phyloP scores from a whole-genome alignment of 306 rosid genomes.

The Acacia confusa region DNA sequence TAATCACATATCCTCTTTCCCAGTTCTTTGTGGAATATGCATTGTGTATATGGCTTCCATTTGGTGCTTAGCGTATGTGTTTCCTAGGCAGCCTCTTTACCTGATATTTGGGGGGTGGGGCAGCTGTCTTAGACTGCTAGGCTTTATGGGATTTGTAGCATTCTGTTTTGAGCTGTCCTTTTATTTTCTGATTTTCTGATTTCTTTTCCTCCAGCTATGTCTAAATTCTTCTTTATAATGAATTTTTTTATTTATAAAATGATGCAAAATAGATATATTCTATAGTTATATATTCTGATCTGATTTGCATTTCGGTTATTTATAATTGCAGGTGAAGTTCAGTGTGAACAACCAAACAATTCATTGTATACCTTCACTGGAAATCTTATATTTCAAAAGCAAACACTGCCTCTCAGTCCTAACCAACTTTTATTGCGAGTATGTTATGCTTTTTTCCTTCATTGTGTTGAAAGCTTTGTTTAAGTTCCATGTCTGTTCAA shows the following conservation, averaged over 20 bases:
- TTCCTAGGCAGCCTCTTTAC: not conserved
- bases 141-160: not conserved
- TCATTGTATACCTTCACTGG: constrained; percentile 90
- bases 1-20: not conserved
- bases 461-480: constrained; percentile 2
- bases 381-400: constrained; percentile 72
- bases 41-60: not conserved
- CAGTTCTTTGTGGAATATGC: not conserved
- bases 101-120: not conserved
- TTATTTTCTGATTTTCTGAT: not conserved
- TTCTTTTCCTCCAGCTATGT: not conserved
- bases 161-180: not conserved
- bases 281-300: constrained; percentile 8
- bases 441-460: constrained; percentile 32
- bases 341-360: constrained; percentile 92
- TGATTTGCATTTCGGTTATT: constrained; percentile 15
- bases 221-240: not conserved
- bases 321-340: constrained; percentile 76
- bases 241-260: not conserved
- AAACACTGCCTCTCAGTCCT: constrained; percentile 79
- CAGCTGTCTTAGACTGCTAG: not conserved
- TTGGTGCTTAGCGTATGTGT: not conserved
- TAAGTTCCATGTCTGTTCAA: constrained; percentile 16
- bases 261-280: not conserved
- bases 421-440: constrained; percentile 82